phyloP scores from a whole-genome alignment of 352 stramenopile genomes.

The Phytophthora fragariaefolia region DNA sequence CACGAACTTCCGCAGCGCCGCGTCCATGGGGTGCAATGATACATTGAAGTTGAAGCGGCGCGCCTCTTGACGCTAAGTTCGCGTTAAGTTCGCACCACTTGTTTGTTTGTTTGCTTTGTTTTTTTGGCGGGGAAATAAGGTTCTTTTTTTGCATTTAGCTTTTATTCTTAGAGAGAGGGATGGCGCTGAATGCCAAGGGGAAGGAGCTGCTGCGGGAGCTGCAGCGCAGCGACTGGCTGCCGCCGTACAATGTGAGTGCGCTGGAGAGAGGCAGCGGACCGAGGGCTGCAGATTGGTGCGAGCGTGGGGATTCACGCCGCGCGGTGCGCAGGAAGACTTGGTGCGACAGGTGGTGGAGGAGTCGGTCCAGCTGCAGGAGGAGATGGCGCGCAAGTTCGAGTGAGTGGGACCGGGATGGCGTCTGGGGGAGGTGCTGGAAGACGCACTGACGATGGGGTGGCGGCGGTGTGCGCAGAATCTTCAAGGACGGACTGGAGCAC shows the following conservation, averaged over 20 bases:
- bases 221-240: conserved; percentile 92
- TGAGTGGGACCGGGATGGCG: conserved; percentile 13
- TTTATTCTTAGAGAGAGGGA: too few relatives aligned
- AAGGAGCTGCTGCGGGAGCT: conserved; percentile 91
- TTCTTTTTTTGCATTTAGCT: too few relatives aligned
- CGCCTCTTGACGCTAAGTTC: conserved; percentile 10
- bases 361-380: conserved; percentile 64
- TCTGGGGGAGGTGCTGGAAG: not conserved
- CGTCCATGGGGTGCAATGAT: conserved; percentile 55
- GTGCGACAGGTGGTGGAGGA: conserved; percentile 86
- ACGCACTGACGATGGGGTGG: not conserved
- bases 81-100: conserved; percentile 3
- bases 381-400: conserved; percentile 80
- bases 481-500: conserved; percentile 61
- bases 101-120: not conserved
- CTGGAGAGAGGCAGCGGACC: conserved; percentile 8
- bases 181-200: conserved; percentile 79
- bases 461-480: conserved; percentile 46
- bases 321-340: conserved; percentile 68
- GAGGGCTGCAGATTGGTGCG: conserved; percentile 4
- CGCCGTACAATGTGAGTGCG: conserved; percentile 87
- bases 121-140: conserved; percentile 31
- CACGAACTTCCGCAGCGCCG: conserved; percentile 51
- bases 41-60: conserved; percentile 19
- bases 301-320: not conserved